phyloP scores from a whole-genome alignment of 106 monocot genomes.

The Phalaenopsis equestris region DNA sequence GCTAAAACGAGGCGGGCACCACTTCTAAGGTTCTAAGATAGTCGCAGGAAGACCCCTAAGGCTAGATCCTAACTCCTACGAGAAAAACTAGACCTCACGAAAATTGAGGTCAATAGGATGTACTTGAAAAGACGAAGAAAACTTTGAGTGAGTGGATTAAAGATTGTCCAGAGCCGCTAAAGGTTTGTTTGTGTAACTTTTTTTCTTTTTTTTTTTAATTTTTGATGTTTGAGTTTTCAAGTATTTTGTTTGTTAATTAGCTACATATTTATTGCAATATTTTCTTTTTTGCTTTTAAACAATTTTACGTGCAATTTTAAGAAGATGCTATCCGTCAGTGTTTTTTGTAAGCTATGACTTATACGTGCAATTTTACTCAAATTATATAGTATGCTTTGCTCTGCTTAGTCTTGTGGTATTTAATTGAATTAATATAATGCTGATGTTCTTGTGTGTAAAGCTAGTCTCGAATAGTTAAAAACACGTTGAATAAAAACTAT shows the following conservation, averaged over 20 bases:
- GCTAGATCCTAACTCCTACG: too few species aligned
- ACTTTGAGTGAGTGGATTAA: constrained; percentile 40
- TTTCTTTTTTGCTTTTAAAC: too few species aligned
- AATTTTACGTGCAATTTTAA: background rate
- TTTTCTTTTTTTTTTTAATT: too few species aligned
- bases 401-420: background rate
- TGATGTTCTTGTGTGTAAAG: too few species aligned
- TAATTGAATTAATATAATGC: background rate
- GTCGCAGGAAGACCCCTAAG: too few species aligned
- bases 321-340: too few species aligned
- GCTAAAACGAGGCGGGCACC: too few species aligned
- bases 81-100: too few species aligned
- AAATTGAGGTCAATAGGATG: too few species aligned
- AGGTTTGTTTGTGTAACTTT: constrained; percentile 17
- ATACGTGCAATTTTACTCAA: background rate
- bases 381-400: background rate
- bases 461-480: too few species aligned
- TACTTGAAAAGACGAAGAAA: constrained; percentile 34
- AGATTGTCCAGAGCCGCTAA: constrained; percentile 39
- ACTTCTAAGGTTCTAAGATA: too few species aligned
- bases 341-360: background rate
- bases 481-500: too few species aligned
- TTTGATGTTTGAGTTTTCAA: background rate
- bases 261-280: background rate
- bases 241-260: background rate